Evolutionary conservation across 768 basidiomycete species (phyloP).

Genomic region (Multifurca ochricompacta): DNA sequence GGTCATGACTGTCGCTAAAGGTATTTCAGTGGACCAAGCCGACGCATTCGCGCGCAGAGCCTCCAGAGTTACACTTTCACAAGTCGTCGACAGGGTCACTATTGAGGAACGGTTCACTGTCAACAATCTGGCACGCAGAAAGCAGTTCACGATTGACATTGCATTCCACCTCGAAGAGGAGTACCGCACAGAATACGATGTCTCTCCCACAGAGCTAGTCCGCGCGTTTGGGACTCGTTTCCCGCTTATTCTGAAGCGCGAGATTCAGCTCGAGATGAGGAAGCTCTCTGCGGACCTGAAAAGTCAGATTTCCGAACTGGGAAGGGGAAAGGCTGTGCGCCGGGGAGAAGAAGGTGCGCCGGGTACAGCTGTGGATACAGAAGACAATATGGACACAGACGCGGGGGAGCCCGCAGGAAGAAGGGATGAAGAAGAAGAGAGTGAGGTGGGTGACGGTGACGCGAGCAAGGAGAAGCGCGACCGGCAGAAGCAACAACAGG

Average conservation of each 20-base stretch:
- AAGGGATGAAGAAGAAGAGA: slow-evolving; percentile 53
- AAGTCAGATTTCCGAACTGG: slow-evolving; percentile 71
- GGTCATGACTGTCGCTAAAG: slow-evolving; percentile 65
- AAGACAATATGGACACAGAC: slow-evolving; percentile 40
- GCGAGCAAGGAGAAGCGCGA: slow-evolving; percentile 71
- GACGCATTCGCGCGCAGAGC: slow-evolving; percentile 83
- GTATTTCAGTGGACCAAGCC: slow-evolving; percentile 46
- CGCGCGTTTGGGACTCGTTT: slow-evolving; percentile 65
- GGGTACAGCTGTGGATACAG: slow-evolving; percentile 45
- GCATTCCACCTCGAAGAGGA: slow-evolving; percentile 82
- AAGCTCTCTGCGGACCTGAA: slow-evolving; percentile 72
- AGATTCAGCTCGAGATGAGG: slow-evolving; percentile 81
- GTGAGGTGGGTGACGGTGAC: slow-evolving; percentile 77
- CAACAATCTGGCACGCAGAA: slow-evolving; percentile 60
- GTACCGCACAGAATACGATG: slow-evolving; percentile 75
- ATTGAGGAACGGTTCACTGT: slow-evolving; percentile 73
- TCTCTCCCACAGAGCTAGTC: slow-evolving; percentile 65
- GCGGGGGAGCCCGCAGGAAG: slow-evolving; percentile 29
- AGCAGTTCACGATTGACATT: slow-evolving; percentile 74
- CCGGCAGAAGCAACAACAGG: slow-evolving; percentile 63
- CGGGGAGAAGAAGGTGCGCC: slow-evolving; percentile 38
- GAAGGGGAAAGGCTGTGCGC: slow-evolving; percentile 59
- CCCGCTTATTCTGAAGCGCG: slow-evolving; percentile 73
- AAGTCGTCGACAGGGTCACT: slow-evolving; percentile 73
- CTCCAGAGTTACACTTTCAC: slow-evolving; percentile 77